These are phyloP conservation scores for Botrytis sinoallii DNA, from an alignment of 2,329 filamentous ascomycete species.

Conservation along the genomic window DNA sequence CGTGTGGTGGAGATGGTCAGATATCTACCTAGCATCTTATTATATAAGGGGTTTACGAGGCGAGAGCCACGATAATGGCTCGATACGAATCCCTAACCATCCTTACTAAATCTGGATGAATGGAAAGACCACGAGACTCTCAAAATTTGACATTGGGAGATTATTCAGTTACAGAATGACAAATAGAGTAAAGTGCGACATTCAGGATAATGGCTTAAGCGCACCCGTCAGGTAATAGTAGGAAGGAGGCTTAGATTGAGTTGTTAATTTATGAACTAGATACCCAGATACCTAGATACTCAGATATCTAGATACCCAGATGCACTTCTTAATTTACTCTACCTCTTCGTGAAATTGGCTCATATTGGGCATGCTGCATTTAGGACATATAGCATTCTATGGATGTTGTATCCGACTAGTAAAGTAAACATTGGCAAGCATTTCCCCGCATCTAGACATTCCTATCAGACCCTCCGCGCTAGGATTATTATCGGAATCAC, in stretches of 20 bases:
- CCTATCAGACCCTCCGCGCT: neutral
- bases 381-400: neutral
- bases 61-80: neutral
- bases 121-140: slow-evolving; percentile 2
- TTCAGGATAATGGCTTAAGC: neutral
- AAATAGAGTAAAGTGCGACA: neutral
- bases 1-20: neutral
- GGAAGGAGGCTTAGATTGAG: neutral
- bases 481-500: slow-evolving; percentile 1
- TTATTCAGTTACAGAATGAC: neutral
- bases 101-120: neutral
- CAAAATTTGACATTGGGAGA: neutral
- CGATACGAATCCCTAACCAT: neutral
- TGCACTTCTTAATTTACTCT: neutral
- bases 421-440: slow-evolving; percentile 1
- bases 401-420: neutral
- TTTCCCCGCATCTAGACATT: slow-evolving; percentile 15
- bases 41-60: neutral
- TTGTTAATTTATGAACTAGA: neutral
- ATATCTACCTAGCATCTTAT: neutral
- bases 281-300: neutral
- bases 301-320: neutral
- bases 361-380: neutral
- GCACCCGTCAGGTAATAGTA: neutral
- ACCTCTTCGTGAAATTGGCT: neutral